These are phyloP conservation scores for Medicago ruthenica DNA, from an alignment of 306 rosid species.

Conservation along the genomic window DNA sequence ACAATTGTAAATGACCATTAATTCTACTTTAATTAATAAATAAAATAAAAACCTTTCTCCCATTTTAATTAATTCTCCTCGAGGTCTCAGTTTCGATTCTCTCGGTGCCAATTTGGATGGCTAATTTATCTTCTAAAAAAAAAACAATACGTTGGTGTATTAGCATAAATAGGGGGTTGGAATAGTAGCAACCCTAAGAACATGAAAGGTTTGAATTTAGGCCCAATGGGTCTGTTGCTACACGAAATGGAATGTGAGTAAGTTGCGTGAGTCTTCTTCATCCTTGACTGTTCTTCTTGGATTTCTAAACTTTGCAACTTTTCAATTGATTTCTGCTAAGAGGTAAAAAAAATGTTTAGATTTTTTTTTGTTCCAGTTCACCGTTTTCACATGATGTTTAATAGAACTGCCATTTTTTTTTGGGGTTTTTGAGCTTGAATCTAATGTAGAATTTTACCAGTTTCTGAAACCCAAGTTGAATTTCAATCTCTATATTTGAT, in stretches of 20 bases:
- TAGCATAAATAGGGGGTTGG: neutral
- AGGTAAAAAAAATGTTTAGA: slow-evolving; percentile 14
- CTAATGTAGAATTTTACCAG: slow-evolving; percentile 1
- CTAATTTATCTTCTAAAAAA: too few species aligned
- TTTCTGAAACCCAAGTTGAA: slow-evolving; percentile 15
- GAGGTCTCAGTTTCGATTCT: too few species aligned
- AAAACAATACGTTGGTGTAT: neutral
- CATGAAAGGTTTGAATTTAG: neutral
- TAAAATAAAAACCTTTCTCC: too few species aligned
- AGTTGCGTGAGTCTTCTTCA: neutral
- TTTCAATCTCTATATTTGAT: slow-evolving; percentile 27
- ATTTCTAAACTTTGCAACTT: slow-evolving; percentile 17
- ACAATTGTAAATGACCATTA: too few species aligned
- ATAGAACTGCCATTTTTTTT: neutral
- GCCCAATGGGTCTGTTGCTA: slow-evolving; percentile 1
- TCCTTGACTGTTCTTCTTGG: slow-evolving; percentile 22
- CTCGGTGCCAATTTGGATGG: too few species aligned
- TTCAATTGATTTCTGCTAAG: neutral
- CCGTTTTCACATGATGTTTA: neutral
- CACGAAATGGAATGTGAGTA: neutral
- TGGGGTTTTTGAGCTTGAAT: neutral
- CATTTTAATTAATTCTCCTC: too few species aligned
- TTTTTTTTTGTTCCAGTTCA: neutral
- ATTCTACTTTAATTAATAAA: too few species aligned
- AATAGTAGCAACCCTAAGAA: neutral